These are phyloP conservation scores for Pontederia crassipes DNA, from an alignment of 176 grass and related monocot genomes.

Conservation along the genomic window DNA sequence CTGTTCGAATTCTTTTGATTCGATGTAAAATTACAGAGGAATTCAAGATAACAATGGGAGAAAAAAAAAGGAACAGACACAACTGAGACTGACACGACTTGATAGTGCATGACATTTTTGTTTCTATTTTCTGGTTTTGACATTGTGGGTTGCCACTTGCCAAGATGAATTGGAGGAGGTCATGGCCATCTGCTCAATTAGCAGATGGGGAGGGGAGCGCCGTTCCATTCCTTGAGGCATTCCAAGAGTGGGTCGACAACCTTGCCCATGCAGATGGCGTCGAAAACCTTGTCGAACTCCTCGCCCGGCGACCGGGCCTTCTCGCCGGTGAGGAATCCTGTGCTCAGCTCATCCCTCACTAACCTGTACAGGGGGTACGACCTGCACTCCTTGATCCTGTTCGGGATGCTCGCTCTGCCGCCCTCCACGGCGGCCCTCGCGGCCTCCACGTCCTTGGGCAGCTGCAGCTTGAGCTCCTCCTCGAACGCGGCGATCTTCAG, in stretches of 20 bases:
- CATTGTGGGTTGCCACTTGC: too few relatives aligned
- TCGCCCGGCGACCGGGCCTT: neutral
- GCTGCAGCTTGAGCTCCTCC: neutral
- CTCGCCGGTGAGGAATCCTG: neutral
- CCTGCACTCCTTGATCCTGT: neutral
- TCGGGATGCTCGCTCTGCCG: neutral
- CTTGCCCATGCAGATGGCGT: neutral
- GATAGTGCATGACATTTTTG: too few relatives aligned
- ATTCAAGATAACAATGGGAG: too few relatives aligned
- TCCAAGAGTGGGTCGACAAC: neutral
- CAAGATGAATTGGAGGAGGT: too few relatives aligned
- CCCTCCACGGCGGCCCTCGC: neutral
- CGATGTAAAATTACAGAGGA: too few relatives aligned
- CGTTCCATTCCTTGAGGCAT: neutral
- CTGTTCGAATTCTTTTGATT: too few relatives aligned
- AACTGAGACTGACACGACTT: too few relatives aligned
- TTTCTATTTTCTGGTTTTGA: too few relatives aligned
- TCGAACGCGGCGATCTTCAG: neutral
- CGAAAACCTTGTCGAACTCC: neutral
- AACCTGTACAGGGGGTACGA: neutral
- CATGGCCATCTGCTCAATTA: neutral
- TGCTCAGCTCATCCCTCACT: neutral
- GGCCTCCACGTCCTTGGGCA: neutral
- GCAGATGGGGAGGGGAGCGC: neutral
- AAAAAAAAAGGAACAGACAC: too few relatives aligned